Evolutionary conservation across 495 filamentous ascomycete species (phyloP).

Genomic region (Elasticomyces elasticus): DNA sequence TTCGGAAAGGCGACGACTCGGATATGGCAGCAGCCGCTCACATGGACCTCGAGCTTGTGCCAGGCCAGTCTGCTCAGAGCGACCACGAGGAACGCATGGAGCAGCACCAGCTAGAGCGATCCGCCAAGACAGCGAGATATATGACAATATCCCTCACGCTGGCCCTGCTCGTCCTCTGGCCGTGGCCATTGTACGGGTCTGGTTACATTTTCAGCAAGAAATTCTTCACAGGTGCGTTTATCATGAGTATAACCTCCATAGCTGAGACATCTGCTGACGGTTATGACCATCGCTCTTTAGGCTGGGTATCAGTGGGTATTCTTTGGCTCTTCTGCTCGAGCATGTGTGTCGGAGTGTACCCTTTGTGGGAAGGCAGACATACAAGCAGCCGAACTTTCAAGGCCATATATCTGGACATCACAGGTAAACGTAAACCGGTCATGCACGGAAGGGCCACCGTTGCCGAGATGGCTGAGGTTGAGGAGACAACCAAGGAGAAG

Average conservation of each 20-base stretch:
- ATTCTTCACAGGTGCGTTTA: constrained; percentile 93
- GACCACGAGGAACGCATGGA: constrained; percentile 47
- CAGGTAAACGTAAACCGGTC: constrained; percentile 43
- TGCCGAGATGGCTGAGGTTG: constrained; percentile 20
- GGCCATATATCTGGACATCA: constrained; percentile 58
- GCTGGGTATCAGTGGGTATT: constrained; percentile 80
- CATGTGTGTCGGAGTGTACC: constrained; percentile 63
- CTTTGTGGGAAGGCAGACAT: constrained; percentile 67
- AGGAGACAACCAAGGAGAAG: constrained; percentile 14
- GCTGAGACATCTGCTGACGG: too few species aligned
- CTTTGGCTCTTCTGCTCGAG: constrained; percentile 75
- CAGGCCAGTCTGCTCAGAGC: constrained; percentile 40
- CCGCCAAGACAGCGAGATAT: constrained; percentile 67
- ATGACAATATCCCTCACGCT: constrained; percentile 69
- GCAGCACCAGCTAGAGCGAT: constrained; percentile 55
- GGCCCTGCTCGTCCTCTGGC: constrained; percentile 76
- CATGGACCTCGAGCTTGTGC: constrained; percentile 61
- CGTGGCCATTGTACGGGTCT: constrained; percentile 85
- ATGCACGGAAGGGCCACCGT: constrained; percentile 21
- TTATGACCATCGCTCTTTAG: too few species aligned
- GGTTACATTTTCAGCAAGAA: constrained; percentile 80
- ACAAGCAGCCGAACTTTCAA: constrained; percentile 56
- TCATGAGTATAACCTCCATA: too few species aligned
- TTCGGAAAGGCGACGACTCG: constrained; percentile 74
- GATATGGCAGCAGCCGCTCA: constrained; percentile 60